Evolutionary conservation across 2,329 filamentous ascomycete genomes (phyloP).

Genomic region (Diaporthe longicolla): DNA sequence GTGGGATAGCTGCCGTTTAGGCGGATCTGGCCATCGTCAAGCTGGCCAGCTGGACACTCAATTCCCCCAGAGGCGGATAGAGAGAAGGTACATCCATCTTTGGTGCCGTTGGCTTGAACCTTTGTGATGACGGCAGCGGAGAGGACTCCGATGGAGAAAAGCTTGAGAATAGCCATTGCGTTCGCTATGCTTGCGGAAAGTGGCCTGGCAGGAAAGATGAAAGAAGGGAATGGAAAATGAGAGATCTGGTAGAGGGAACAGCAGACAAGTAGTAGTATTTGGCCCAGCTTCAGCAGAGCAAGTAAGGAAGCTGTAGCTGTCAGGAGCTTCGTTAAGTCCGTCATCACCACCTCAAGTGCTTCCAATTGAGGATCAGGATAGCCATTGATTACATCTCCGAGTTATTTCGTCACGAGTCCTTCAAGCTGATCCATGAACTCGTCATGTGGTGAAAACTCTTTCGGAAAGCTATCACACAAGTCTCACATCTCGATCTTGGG

Average conservation of each 20-base stretch:
- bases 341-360: background rate
- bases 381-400: background rate
- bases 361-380: background rate
- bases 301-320: background rate
- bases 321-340: background rate
- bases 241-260: background rate
- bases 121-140: slow-evolving; percentile 13
- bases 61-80: slow-evolving; percentile 36
- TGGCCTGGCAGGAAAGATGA: background rate
- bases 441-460: slow-evolving; percentile 9
- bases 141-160: slow-evolving; percentile 14
- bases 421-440: slow-evolving; percentile 8
- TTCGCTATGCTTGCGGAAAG: background rate
- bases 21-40: slow-evolving; percentile 43
- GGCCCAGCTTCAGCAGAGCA: slow-evolving; percentile 10
- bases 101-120: slow-evolving; percentile 2
- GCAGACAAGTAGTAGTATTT: slow-evolving; percentile 13
- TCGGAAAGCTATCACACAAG: slow-evolving; percentile 9
- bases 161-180: slow-evolving; percentile 14
- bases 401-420: background rate
- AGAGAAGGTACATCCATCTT: slow-evolving; percentile 38
- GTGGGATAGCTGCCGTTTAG: slow-evolving; percentile 41
- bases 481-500: background rate
- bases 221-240: background rate
- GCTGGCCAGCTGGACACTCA: slow-evolving; percentile 40